Evolutionary conservation across 2,329 filamentous ascomycete genomes (phyloP), one percentile per base, ranked within the genome.

Genomic region (Alternaria sp.): DNA sequence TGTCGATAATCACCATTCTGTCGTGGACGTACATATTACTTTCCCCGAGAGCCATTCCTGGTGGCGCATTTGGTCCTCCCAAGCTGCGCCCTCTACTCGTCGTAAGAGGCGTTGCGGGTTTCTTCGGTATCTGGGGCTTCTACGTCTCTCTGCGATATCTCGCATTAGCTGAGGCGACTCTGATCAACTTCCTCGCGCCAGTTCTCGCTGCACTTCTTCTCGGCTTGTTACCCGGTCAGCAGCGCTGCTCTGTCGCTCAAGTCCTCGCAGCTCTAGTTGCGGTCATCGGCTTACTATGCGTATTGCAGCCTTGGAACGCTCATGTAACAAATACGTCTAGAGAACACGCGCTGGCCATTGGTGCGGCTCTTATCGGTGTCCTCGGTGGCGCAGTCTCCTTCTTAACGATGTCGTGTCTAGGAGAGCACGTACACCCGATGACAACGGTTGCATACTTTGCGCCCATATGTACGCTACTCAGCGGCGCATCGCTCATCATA

Each of bases 61-160:
- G 28, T 36, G 49, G 49, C 7, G 8, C 17, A 19, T 23, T 51
- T 4, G 49, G 49, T 51, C 49, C 49, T 21, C 15, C 49, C 8
- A 23, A 51, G 17, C 9, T 51, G 13, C 49, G 49, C 7, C 28
- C 28, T 9, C 49, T 51, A 23, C 49, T 51, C 28, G 11, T 51
- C 28, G 5, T 51, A 36, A 13, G 49, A 23, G 49, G 49, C 17
- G 21, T 51, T 28, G 49, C 49, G 7, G 49, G 49, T 7, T 51
- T 51, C 49, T 51, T 51, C 49, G 49, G 49, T 36, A 36, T 51
- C 15, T 51, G 49, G 49, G 49, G 49, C 49, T 51, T 51, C 17
- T 51, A 51, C 28, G 8, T 51, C 19, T 51, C 49, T 13, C 17
- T 51, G 5, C 49, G 17, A 12, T 51, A 51, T 36, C 49, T 51